Evolutionary conservation across 1,284 basidiomycete species (phyloP).

Genomic region (Ceratobasidium sp.): DNA sequence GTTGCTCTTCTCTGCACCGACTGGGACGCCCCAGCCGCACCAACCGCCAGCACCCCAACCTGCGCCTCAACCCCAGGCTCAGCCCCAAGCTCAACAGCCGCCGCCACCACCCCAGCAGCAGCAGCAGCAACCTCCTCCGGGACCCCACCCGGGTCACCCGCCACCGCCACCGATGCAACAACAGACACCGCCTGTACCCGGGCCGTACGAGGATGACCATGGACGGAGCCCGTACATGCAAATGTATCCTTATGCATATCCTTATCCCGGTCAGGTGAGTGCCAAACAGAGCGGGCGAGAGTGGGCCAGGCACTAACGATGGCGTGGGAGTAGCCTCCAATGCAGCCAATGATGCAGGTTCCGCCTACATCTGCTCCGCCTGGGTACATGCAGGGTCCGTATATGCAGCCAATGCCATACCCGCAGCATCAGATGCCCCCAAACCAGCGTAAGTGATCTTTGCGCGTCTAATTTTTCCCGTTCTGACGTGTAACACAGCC

Average conservation of each 20-base stretch:
- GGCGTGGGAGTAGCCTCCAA: conserved; percentile 40
- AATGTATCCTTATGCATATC: conserved; percentile 75
- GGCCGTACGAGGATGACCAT: conserved; percentile 75
- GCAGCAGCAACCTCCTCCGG: conserved; percentile 42
- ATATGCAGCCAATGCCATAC: conserved; percentile 82
- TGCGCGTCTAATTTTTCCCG: not conserved
- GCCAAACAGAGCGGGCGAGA: not conserved
- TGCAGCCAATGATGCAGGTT: conserved; percentile 78
- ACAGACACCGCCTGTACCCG: conserved; percentile 54
- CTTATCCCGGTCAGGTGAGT: conserved; percentile 72
- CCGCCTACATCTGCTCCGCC: conserved; percentile 69
- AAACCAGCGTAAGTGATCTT: conserved; percentile 58
- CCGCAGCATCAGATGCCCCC: conserved; percentile 72
- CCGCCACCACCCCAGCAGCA: conserved; percentile 57
- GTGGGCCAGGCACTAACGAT: conserved; percentile 1
- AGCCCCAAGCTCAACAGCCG: conserved; percentile 15
- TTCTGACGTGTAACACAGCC: conserved; percentile 54
- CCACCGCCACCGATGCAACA: conserved; percentile 37
- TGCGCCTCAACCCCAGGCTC: conserved; percentile 38
- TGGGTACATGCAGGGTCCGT: conserved; percentile 73
- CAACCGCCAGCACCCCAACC: conserved; percentile 54
- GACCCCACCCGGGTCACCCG: conserved; percentile 17
- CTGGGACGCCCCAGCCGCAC: conserved; percentile 56
- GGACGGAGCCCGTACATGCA: conserved; percentile 50
- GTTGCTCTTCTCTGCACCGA: conserved; percentile 65